Conservation (phyloP, 352 stramenopile genomes). For the Phytopythium helicoides region DNA sequence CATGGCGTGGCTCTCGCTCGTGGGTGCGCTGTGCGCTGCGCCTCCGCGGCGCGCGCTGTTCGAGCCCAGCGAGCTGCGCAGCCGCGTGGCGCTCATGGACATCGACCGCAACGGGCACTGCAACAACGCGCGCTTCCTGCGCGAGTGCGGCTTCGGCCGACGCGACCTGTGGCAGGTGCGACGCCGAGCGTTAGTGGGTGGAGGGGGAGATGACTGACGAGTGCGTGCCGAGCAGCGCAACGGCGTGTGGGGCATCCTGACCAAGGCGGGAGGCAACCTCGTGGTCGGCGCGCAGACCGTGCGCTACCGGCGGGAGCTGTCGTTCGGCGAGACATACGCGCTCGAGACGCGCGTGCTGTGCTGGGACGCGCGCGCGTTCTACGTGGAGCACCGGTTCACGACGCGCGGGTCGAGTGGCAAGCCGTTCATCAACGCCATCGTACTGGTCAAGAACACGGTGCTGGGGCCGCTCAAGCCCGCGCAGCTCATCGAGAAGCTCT, state of each 20-base stretch:
- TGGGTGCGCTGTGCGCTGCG: slow-evolving; percentile 10
- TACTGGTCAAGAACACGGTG: slow-evolving; percentile 88
- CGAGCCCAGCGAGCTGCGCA: slow-evolving; percentile 38
- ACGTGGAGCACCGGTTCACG: slow-evolving; percentile 85
- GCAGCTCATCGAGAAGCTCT: slow-evolving; percentile 65
- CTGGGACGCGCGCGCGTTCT: slow-evolving; percentile 83
- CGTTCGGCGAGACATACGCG: slow-evolving; percentile 61
- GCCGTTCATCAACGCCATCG: slow-evolving; percentile 81
- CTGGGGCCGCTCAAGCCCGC: slow-evolving; percentile 55
- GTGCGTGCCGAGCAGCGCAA: slow-evolving; percentile 40
- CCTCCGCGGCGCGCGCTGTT: slow-evolving; percentile 46
- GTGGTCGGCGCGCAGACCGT: slow-evolving; percentile 80
- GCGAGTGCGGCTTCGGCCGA: slow-evolving; percentile 80
- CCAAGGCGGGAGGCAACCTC: slow-evolving; percentile 57
- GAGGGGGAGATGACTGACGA: slow-evolving; percentile 3
- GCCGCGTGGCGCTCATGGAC: slow-evolving; percentile 52
- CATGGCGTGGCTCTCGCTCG: slow-evolving; percentile 32
- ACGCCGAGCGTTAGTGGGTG: neutral
- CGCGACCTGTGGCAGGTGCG: slow-evolving; percentile 82
- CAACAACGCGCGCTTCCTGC: slow-evolving; percentile 83
- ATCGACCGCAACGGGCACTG: slow-evolving; percentile 86
- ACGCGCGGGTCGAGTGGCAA: slow-evolving; percentile 24
- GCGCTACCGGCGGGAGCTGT: slow-evolving; percentile 79
- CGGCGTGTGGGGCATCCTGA: slow-evolving; percentile 70
- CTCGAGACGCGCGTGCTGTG: slow-evolving; percentile 74